Evolutionary conservation across 139 green algal species (phyloP).

Genomic region (Chlamydomonas urium): DNA sequence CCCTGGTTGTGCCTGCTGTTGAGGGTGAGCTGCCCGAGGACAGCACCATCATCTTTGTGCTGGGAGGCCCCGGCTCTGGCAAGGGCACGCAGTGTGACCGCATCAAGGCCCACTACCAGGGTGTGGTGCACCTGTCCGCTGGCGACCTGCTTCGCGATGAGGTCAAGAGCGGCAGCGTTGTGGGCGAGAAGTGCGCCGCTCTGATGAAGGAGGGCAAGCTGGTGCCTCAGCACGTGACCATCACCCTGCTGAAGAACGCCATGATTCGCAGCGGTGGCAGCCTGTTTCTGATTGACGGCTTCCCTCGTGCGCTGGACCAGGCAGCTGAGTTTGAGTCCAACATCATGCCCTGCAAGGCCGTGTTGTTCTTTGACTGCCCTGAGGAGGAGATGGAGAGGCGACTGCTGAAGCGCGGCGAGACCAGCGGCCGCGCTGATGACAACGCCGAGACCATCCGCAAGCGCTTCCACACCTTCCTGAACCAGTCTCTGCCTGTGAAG

Average conservation of each 20-base stretch:
- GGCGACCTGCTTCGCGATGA: slow-evolving; percentile 75
- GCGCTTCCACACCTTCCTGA: slow-evolving; percentile 88
- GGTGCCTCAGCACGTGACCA: slow-evolving; percentile 70
- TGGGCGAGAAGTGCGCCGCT: slow-evolving; percentile 53
- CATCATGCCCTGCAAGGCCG: slow-evolving; percentile 28
- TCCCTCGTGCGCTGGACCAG: slow-evolving; percentile 84
- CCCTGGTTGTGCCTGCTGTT: slow-evolving; percentile 28
- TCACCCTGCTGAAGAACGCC: slow-evolving; percentile 66
- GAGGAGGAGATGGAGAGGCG: slow-evolving; percentile 82
- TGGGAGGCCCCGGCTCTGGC: slow-evolving; percentile 43
- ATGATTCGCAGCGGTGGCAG: slow-evolving; percentile 57
- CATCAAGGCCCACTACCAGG: slow-evolving; percentile 32
- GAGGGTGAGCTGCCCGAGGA: slow-evolving; percentile 24
- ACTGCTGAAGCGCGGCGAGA: slow-evolving; percentile 83
- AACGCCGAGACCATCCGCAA: slow-evolving; percentile 93
- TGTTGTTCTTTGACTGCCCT: slow-evolving; percentile 83
- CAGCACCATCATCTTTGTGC: slow-evolving; percentile 44
- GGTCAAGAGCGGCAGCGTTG: slow-evolving; percentile 55
- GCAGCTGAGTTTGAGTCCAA: slow-evolving; percentile 59
- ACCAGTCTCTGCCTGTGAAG: slow-evolving; percentile 79
- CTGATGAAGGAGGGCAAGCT: slow-evolving; percentile 84
- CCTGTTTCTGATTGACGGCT: slow-evolving; percentile 90
- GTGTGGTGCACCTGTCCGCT: slow-evolving; percentile 50
- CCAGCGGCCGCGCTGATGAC: slow-evolving; percentile 86
- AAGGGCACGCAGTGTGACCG: slow-evolving; percentile 51